A percentile compares a stretch with the other conserved stretches of the same genome.
These are phyloP conservation scores for Cynara cardunculus DNA, from an alignment of 129 eudicot genomes.

Conservation along the genomic window DNA sequence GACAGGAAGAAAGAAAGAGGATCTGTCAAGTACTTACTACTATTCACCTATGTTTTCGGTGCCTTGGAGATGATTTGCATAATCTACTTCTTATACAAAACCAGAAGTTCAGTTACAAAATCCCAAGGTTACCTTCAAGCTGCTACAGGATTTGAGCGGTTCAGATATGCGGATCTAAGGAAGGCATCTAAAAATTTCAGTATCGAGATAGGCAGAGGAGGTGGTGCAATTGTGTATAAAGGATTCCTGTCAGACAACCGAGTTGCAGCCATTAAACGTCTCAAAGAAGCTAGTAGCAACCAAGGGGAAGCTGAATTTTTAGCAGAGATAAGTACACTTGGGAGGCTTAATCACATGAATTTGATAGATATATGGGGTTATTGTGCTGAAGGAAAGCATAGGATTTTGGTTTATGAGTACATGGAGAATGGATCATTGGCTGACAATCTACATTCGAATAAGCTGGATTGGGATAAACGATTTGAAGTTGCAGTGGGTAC, in stretches of 20 bases:
- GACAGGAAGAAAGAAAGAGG: constrained; percentile 20
- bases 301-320: neutral
- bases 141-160: constrained; percentile 41
- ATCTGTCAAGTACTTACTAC: constrained; percentile 19
- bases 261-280: neutral
- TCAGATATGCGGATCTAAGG: constrained; percentile 35
- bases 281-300: neutral
- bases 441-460: neutral
- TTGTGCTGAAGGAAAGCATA: constrained; percentile 41
- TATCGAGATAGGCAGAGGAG: constrained; percentile 50
- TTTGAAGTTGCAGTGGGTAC: constrained; percentile 35
- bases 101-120: neutral
- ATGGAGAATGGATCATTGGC: constrained; percentile 40
- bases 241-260: constrained; percentile 7
- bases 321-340: constrained; percentile 21
- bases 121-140: constrained; percentile 29
- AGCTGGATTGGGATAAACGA: constrained; percentile 26
- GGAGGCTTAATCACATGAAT: constrained; percentile 37
- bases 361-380: constrained; percentile 40
- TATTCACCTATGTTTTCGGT: constrained; percentile 43
- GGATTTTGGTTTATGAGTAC: constrained; percentile 46
- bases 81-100: constrained; percentile 16
- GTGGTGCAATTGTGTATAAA: constrained; percentile 43
- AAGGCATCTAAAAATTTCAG: constrained; percentile 35
- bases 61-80: constrained; percentile 32